Percentiles rank a stretch among this genome's conserved stretches.
These are phyloP conservation scores for Saussurea involucrata DNA, from an alignment of 129 eudicot species.

Conservation along the genomic window DNA sequence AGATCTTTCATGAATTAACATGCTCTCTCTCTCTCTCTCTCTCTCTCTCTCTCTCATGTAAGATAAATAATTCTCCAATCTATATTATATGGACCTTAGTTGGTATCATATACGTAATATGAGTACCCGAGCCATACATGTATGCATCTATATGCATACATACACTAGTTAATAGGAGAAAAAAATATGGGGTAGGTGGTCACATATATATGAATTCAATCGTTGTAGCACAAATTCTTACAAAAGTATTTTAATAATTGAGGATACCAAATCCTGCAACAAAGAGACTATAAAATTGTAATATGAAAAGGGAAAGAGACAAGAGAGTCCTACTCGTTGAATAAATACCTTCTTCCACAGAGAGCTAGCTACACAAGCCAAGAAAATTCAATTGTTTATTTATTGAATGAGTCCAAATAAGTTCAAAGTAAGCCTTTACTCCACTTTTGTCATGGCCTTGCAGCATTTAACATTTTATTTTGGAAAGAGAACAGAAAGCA, in stretches of 20 bases:
- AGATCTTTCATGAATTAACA: slow-evolving; percentile 29
- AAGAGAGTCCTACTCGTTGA: slow-evolving; percentile 40
- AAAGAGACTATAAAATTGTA: slow-evolving; percentile 9
- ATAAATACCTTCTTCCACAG: slow-evolving; percentile 36
- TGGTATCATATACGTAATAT: slow-evolving; percentile 32
- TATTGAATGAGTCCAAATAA: slow-evolving; percentile 51
- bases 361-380: slow-evolving; percentile 37
- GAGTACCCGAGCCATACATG: slow-evolving; percentile 20
- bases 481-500: too few relatives aligned
- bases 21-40: slow-evolving; percentile 43
- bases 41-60: slow-evolving; percentile 36
- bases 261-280: slow-evolving; percentile 27
- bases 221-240: slow-evolving; percentile 38
- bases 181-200: slow-evolving; percentile 17
- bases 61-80: slow-evolving; percentile 31
- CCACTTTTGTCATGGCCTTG: slow-evolving; percentile 33
- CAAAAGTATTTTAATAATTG: slow-evolving; percentile 9
- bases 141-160: slow-evolving; percentile 25
- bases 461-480: slow-evolving; percentile 25
- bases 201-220: slow-evolving; percentile 30
- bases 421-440: slow-evolving; percentile 54
- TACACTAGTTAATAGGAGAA: background rate
- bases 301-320: slow-evolving; percentile 22
- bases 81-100: slow-evolving; percentile 17
- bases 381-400: slow-evolving; percentile 38